phyloP scores from a whole-genome alignment of 441 rosid genomes.

The Bocquillonia castaneifolia region DNA sequence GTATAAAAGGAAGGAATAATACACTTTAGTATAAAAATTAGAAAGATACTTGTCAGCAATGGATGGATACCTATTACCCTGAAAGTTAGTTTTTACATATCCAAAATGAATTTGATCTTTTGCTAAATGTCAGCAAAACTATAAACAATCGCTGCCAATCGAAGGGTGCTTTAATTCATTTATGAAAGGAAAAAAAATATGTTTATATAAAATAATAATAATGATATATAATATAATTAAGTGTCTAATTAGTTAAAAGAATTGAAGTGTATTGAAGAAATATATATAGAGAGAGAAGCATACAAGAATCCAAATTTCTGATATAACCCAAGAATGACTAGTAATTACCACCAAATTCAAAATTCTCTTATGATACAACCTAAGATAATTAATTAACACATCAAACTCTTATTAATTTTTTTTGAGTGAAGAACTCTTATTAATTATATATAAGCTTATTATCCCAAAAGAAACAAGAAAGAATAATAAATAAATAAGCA shows the following conservation, averaged over 20 bases:
- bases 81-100: conserved; percentile 14
- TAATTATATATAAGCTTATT: background rate
- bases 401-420: background rate
- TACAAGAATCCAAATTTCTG: conserved; percentile 14
- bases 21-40: conserved; percentile 21
- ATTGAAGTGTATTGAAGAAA: no score
- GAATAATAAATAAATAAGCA: conserved; percentile 29
- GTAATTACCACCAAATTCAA: conserved; percentile 19
- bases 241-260: no score
- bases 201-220: background rate
- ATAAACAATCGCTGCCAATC: conserved; percentile 3
- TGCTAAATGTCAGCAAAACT: conserved; percentile 5
- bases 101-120: conserved; percentile 17
- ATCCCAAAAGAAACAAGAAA: conserved; percentile 16
- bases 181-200: background rate
- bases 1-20: conserved; percentile 4
- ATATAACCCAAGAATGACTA: conserved; percentile 13
- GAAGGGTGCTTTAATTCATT: background rate
- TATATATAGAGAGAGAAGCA: background rate
- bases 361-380: conserved; percentile 20
- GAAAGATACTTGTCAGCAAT: conserved; percentile 24
- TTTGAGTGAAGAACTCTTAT: no score
- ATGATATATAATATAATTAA: background rate
- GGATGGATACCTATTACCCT: conserved; percentile 27
- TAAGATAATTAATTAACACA: conserved; percentile 14